phyloP scores from a whole-genome alignment of 2,329 filamentous ascomycete genomes.

The Penicillium olsonii region DNA sequence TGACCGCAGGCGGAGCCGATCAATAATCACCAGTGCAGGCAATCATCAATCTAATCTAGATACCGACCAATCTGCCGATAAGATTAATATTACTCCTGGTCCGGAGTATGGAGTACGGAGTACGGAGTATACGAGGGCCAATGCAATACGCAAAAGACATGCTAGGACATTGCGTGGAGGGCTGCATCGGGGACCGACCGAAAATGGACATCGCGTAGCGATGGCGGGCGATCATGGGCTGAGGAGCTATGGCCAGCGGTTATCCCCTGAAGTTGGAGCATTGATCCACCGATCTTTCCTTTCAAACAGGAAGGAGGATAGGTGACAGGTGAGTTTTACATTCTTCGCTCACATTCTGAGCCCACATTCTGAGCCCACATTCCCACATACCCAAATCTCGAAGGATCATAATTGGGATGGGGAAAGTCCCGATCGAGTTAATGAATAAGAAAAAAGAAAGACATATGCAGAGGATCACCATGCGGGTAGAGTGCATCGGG shows the following conservation, averaged over 20 bases:
- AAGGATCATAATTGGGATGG: not conserved
- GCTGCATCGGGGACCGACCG: constrained; percentile 19
- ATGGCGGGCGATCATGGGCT: constrained; percentile 11
- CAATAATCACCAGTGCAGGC: not conserved
- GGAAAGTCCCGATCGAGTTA: not conserved
- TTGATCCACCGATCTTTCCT: constrained; percentile 15
- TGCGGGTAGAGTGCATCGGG: constrained; percentile 26
- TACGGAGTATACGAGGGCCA: not conserved
- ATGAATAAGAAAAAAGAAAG: not conserved
- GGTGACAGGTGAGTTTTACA: too few species aligned
- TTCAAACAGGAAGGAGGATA: constrained; percentile 27
- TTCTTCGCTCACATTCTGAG: too few species aligned
- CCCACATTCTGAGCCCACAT: too few species aligned
- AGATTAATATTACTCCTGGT: not conserved
- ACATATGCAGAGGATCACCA: constrained; percentile 10
- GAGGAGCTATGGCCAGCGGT: constrained; percentile 33
- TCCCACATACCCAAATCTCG: not conserved
- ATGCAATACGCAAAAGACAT: constrained; percentile 1
- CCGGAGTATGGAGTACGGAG: too few species aligned
- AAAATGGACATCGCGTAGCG: constrained; percentile 17
- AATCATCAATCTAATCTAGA: constrained; percentile 9
- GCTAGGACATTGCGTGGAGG: constrained; percentile 3
- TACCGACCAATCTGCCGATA: constrained; percentile 3
- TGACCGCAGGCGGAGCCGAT: too few species aligned
- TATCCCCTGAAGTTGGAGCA: constrained; percentile 19